Conservation (phyloP, 2,329 filamentous ascomycete species). For the Epichloe sylvatica region DNA sequence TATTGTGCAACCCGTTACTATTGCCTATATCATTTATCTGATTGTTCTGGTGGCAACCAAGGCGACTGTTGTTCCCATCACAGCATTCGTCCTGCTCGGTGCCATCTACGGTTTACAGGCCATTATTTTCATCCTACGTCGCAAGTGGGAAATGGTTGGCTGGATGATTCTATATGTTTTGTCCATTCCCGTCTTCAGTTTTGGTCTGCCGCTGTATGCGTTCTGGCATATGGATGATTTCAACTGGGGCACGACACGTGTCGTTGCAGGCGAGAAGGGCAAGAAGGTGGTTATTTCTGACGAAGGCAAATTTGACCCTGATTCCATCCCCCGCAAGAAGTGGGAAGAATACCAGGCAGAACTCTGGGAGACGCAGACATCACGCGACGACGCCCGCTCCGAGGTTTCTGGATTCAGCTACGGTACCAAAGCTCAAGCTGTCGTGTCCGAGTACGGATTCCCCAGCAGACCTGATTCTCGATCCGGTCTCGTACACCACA, state of each 20-base stretch:
- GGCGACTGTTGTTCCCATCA: constrained; percentile 57
- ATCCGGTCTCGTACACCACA: constrained; percentile 35
- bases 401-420: constrained; percentile 92
- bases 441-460: constrained; percentile 57
- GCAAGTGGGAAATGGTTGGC: constrained; percentile 99
- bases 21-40: constrained; percentile 81
- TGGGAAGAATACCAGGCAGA: constrained; percentile 99
- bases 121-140: constrained; percentile 88
- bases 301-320: constrained; percentile 94
- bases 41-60: constrained; percentile 57
- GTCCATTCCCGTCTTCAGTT: constrained; percentile 82
- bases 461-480: constrained; percentile 43
- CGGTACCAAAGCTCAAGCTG: constrained; percentile 63
- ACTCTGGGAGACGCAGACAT: constrained; percentile 86
- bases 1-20: constrained; percentile 77
- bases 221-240: constrained; percentile 99
- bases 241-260: constrained; percentile 96
- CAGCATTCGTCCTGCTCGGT: constrained; percentile 77
- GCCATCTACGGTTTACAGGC: constrained; percentile 97
- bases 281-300: constrained; percentile 88
- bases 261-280: constrained; percentile 87
- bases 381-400: constrained; percentile 68
- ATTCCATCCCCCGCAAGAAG: constrained; percentile 82
- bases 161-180: constrained; percentile 97
- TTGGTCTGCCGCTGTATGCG: constrained; percentile 77